Conservation (phyloP, 2,329 filamentous ascomycete species). For the Epichloe brachyelytri region DNA sequence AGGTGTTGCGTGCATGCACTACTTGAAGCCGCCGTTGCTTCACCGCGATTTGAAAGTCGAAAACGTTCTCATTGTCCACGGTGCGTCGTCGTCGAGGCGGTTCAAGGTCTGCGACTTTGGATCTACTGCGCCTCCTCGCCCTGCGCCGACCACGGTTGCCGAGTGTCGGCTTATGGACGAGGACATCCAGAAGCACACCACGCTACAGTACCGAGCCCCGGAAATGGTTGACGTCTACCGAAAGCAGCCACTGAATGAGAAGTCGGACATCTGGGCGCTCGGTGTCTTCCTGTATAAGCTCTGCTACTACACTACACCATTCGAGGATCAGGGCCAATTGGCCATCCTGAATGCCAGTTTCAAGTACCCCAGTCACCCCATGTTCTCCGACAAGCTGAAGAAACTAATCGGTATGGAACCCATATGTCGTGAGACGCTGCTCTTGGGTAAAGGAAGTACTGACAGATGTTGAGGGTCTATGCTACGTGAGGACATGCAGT, state of each 20-base stretch:
- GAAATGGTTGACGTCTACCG: conserved; percentile 99
- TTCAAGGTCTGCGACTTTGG: conserved; percentile 99
- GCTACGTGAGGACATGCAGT: conserved; percentile 69
- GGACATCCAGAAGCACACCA: conserved; percentile 93
- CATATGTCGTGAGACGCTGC: background rate
- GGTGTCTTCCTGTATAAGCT: conserved; percentile 94
- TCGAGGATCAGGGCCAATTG: conserved; percentile 94
- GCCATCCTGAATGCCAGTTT: conserved; percentile 93
- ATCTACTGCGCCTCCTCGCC: conserved; percentile 70
- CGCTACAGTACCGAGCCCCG: conserved; percentile 90
- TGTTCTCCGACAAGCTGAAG: conserved; percentile 83
- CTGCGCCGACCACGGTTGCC: conserved; percentile 72
- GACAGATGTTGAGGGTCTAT: conserved; percentile 52
- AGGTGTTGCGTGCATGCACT: conserved; percentile 97
- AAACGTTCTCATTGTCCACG: conserved; percentile 78
- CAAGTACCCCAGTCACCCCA: conserved; percentile 77
- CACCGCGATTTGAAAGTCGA: conserved; percentile 96
- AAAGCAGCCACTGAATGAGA: conserved; percentile 94
- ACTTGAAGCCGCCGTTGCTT: conserved; percentile 82
- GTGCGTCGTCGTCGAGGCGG: conserved; percentile 48
- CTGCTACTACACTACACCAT: conserved; percentile 97
- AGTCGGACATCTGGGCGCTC: conserved; percentile 96
- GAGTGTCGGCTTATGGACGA: conserved; percentile 92
- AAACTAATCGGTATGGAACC: conserved; percentile 62
- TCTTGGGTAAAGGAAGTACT: background rate